phyloP scores from a whole-genome alignment of 2,329 filamentous ascomycete species.

The Lecanicillium sp. region DNA sequence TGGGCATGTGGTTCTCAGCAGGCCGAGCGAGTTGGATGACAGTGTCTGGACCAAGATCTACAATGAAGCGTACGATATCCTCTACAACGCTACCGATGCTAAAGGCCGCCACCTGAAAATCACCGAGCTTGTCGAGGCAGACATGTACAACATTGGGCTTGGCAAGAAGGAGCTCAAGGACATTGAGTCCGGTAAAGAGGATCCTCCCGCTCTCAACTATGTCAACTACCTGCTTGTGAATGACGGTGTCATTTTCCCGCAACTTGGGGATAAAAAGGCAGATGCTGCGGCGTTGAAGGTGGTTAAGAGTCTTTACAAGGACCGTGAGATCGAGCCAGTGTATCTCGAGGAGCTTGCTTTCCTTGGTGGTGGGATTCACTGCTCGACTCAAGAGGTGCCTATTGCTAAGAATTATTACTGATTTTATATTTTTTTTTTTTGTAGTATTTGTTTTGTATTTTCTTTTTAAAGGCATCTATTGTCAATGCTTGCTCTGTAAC shows the following conservation, averaged over 20 bases:
- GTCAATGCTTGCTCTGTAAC: too few relatives aligned
- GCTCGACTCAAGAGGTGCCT: constrained; percentile 19
- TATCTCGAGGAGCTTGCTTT: constrained; percentile 11
- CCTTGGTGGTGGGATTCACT: constrained; percentile 19
- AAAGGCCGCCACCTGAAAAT: constrained; percentile 15
- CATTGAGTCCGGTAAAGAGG: not conserved
- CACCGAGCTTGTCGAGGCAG: constrained; percentile 16
- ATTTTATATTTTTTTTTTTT: too few relatives aligned
- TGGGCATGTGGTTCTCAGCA: constrained; percentile 15
- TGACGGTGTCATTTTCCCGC: constrained; percentile 19
- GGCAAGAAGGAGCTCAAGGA: constrained; percentile 8
- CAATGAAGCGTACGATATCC: constrained; percentile 12
- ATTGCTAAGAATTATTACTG: not conserved
- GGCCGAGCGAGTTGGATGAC: constrained; percentile 9
- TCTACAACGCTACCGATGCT: constrained; percentile 13
- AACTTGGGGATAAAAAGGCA: constrained; percentile 15
- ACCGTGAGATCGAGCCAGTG: constrained; percentile 13
- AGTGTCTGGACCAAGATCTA: constrained; percentile 13
- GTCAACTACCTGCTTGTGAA: constrained; percentile 20
- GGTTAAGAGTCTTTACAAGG: constrained; percentile 9
- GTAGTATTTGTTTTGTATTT: too few relatives aligned
- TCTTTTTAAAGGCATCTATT: too few relatives aligned
- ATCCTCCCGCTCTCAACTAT: constrained; percentile 12
- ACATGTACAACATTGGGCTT: constrained; percentile 9
- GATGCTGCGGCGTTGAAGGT: constrained; percentile 15